Base-by-base conservation (phyloP, 768 basidiomycete species). In the Rhodosporidiobolus odoratus region DNA sequence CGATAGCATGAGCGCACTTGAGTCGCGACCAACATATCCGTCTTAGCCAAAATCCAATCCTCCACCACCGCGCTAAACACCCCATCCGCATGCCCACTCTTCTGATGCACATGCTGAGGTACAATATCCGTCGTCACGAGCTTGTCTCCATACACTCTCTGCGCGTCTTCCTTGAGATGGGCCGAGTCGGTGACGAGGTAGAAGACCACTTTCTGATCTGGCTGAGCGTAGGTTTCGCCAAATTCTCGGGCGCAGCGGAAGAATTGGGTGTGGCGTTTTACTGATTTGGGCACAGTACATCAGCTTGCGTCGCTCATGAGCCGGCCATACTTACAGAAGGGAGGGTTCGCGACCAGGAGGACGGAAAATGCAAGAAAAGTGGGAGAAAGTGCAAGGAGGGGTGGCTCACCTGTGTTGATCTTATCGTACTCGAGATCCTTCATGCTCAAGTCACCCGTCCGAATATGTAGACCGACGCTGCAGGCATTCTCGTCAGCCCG, bases 81-180 rank as follows among this genome's bases (percentile, higher is more conserved):
- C 6, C 71, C 71, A 27, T 73, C 67, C 19, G 61, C 71, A 37
- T 73, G 71, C 13, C 71, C 71, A 15, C n/a, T 41, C 54, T 65
- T 65, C 64, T 73, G 71, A n/a, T 73, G 71, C 17, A 73, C 63
- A 54, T 73, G 71, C 56, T 73, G 61, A 27, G 67, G 66, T 5
- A 40, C 58, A 35, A 63, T 65, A 48, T 60, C 57, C 16, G 68
- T 73, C 57, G 61, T 58, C 57, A 73, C 43, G 27, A 73, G 41
- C 41, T 63, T 58, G 61, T 58, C 45, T 21, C 68, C 68, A 65
- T 69, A 52, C 10, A 56, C 50, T 19, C 35, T 21, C 15, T 35
- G 64, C 10, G 72, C 72, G 52, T 69, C 72, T 2, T n/a, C 32
- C 53, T 69, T 69, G 41, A 73, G 61, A 52, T 66, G 41, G 19